A percentile compares a stretch with the other conserved stretches of the same genome.
phyloP scores from a whole-genome alignment of 306 rosid species.

The Casuarina cunninghamiana region DNA sequence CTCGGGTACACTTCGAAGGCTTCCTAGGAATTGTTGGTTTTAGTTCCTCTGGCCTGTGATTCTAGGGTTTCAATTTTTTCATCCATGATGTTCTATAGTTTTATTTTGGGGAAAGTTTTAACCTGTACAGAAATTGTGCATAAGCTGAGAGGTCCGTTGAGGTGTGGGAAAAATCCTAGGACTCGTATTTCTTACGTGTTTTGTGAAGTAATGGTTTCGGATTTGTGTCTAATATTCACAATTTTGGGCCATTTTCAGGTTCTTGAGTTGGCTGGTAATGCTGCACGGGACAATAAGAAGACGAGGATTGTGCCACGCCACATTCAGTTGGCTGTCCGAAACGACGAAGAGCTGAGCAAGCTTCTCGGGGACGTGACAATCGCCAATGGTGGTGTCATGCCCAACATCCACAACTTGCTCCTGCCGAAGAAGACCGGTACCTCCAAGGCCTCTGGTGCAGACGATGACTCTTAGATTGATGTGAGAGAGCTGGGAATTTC shows the following conservation, averaged over 20 bases:
- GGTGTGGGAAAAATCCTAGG: neutral
- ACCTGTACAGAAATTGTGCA: neutral
- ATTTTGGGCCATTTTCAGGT: slow-evolving; percentile 39
- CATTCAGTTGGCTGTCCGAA: slow-evolving; percentile 76
- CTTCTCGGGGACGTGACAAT: slow-evolving; percentile 88
- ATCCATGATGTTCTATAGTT: neutral
- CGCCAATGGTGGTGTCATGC: slow-evolving; percentile 94
- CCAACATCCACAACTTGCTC: slow-evolving; percentile 81
- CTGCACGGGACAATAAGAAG: slow-evolving; percentile 92
- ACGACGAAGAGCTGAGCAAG: slow-evolving; percentile 88
- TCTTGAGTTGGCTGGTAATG: slow-evolving; percentile 87
- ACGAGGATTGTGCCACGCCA: slow-evolving; percentile 90
- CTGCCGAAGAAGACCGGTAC: slow-evolving; percentile 77
- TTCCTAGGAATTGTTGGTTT: neutral
- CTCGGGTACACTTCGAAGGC: neutral
- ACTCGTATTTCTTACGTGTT: neutral
- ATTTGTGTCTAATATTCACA: neutral
- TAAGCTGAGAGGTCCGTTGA: neutral
- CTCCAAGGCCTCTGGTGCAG: slow-evolving; percentile 52
- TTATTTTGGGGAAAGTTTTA: neutral
- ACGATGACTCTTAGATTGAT: slow-evolving; percentile 54
- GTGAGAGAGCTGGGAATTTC: neutral
- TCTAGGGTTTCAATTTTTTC: neutral
- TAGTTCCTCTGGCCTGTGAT: neutral
- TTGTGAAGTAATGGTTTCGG: neutral